Base-by-base conservation (phyloP, 1,284 basidiomycete genomes). In the Rhodotorula sp. region DNA sequence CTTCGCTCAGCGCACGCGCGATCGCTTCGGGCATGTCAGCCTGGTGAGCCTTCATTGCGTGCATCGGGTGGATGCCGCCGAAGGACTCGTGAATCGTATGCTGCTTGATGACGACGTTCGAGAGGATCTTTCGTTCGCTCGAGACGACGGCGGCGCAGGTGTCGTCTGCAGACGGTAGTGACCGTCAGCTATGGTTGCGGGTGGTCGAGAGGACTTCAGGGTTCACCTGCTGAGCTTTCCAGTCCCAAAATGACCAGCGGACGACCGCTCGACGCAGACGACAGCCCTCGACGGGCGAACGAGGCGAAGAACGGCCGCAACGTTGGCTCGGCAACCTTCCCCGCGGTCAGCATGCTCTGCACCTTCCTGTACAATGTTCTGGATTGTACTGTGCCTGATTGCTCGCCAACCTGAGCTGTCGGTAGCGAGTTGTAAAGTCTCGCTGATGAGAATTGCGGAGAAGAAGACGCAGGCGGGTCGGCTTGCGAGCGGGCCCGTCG, bases 91-190 rank as follows among this genome's bases (percentile, higher is more conserved):
- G 87, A 85, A 88, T 79, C 29, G 85, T 76, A 75, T 90, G 84
- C 77, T 95, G 92, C 77, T 88, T 90, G 51, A 90, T 81, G 67
- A 95, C 89, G 13, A 94, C 85, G 79, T 92, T 94, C 6, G 91
- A 87, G 59, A 90, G 85, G 58, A 96, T 88, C 65, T 83, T 76
- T 86, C 84, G 63, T 30, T 86, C 81, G 1, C 87, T 88, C 39
- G 85, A 85, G 58, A 95, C 88, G 63, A 96, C 83, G 2, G 92
- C 89, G 24, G 88, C 91, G 76, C 91, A 94, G 2, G 91, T 90
- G 78, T 95, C 93, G 80, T 96, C 68, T 70, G 58, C 19, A 44
- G 39, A 2, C 6, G 13, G 29, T 29, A 19, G 27, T 5, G 46
- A 2, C 20, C 4, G 44, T 62, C 3, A 55, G 39, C 44, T 5